Conservation (phyloP, 75 land plant genomes). For the Pinus tabuliformis region DNA sequence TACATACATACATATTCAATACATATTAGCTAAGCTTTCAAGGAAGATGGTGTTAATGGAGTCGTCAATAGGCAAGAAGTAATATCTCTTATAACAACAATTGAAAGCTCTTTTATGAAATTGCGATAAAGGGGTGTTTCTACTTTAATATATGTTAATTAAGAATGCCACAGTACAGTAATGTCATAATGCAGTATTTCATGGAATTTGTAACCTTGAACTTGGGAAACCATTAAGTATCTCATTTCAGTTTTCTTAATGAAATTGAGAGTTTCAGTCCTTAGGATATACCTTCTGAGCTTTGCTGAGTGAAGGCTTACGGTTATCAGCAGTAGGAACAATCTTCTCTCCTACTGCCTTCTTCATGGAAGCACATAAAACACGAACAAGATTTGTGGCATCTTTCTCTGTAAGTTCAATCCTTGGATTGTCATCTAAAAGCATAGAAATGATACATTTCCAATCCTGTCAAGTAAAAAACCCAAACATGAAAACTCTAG, state of each 20-base stretch:
- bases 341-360: constrained; percentile 96
- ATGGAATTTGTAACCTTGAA: not conserved
- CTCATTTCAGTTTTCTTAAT: too few species aligned
- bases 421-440: constrained; percentile 72
- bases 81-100: too few species aligned
- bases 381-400: constrained; percentile 74
- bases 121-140: too few species aligned
- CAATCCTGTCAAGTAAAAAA: constrained; percentile 65
- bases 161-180: too few species aligned
- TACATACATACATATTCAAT: not conserved
- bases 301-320: constrained; percentile 66
- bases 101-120: too few species aligned
- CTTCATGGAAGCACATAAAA: constrained; percentile 75
- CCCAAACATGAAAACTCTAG: constrained; percentile 1
- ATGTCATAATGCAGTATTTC: not conserved
- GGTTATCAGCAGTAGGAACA: constrained; percentile 76
- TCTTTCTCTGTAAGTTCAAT: constrained; percentile 84
- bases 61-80: too few species aligned
- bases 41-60: too few species aligned
- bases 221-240: not conserved
- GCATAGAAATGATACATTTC: constrained; percentile 78
- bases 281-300: constrained; percentile 74
- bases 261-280: not conserved
- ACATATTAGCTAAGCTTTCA: too few species aligned
- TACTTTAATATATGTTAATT: too few species aligned